A percentile compares a stretch with the other conserved stretches of the same genome.
Conservation (phyloP, 208 protist species). For the Trypanosoma lewisi region DNA sequence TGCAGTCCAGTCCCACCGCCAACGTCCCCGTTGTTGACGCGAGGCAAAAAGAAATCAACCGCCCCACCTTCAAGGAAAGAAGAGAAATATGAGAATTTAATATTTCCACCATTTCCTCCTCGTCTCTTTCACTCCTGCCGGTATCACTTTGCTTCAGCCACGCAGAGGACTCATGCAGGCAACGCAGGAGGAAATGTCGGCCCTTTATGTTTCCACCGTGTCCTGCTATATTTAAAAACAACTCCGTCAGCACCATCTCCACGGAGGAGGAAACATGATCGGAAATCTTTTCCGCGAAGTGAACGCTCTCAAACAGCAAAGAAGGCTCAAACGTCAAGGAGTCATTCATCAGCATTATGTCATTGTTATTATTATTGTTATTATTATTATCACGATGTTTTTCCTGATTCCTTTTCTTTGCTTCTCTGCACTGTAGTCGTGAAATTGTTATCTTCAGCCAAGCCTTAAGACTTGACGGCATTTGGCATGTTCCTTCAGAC, state of each 20-base stretch:
- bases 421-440: constrained; percentile 4
- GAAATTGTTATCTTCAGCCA: constrained; percentile 25
- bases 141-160: constrained; percentile 15
- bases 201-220: constrained; percentile 19
- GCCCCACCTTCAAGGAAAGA: constrained; percentile 25
- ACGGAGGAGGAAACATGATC: constrained; percentile 4
- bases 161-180: constrained; percentile 26
- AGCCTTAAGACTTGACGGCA: constrained; percentile 4
- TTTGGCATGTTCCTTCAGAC: constrained; percentile 3
- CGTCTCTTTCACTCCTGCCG: constrained; percentile 4
- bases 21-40: constrained; percentile 18
- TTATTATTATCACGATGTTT: not conserved
- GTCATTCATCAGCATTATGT: too few relatives aligned
- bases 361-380: too few relatives aligned
- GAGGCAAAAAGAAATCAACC: constrained; percentile 24
- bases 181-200: constrained; percentile 23
- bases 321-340: constrained; percentile 16
- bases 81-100: constrained; percentile 21
- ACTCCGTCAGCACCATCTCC: constrained; percentile 20
- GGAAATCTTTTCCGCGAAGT: not conserved
- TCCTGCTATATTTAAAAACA: constrained; percentile 23
- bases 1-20: constrained; percentile 3
- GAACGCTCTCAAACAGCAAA: constrained; percentile 7
- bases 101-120: not conserved
- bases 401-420: not conserved